Conservation (phyloP, 257 asterid genomes). For the Solanum ahanhuiri region DNA sequence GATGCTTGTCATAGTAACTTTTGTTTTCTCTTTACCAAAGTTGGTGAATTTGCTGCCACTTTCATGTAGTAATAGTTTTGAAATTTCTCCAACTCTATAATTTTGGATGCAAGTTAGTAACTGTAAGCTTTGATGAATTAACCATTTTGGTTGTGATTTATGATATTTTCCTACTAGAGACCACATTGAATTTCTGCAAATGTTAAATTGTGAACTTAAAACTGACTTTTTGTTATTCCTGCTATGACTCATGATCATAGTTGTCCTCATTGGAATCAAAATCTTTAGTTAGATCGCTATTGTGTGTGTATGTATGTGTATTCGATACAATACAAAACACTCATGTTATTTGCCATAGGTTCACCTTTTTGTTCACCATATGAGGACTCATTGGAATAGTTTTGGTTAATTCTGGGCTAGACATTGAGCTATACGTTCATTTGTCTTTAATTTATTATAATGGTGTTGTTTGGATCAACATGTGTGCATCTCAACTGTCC, state of each 20-base stretch:
- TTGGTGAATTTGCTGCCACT: background rate
- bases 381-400: background rate
- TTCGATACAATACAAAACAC: background rate
- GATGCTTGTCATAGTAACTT: background rate
- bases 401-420: background rate
- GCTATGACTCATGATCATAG: background rate
- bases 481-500: background rate
- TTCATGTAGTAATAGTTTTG: background rate
- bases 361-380: background rate
- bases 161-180: background rate
- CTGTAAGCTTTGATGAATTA: background rate
- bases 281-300: background rate
- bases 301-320: background rate
- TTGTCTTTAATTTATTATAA: background rate
- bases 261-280: no score
- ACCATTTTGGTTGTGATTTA: background rate
- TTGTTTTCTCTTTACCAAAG: background rate
- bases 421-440: background rate
- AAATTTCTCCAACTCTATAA: background rate
- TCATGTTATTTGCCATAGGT: background rate
- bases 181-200: background rate
- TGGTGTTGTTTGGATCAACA: background rate
- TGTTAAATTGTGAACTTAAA: background rate
- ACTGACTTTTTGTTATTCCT: background rate
- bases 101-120: background rate